Evolutionary conservation across 2,329 filamentous ascomycete genomes (phyloP), one percentile per base, ranked within the genome.

Genomic region (Pseudogymnoascus sp.): DNA sequence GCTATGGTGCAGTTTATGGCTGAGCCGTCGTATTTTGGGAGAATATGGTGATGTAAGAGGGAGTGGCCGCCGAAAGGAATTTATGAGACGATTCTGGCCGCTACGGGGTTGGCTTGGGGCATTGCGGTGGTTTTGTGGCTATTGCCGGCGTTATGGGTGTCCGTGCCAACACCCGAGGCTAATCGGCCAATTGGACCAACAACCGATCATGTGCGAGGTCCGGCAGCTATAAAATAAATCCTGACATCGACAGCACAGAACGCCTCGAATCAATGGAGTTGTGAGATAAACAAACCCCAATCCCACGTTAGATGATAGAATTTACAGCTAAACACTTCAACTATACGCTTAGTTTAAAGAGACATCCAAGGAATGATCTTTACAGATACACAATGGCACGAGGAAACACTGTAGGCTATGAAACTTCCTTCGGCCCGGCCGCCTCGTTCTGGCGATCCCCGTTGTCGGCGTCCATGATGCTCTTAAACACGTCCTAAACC

Each of bases 51-150:
- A 56, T 56, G 50, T 56, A 56, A 56, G 50, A 56, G 28, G 18
- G 50, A 7, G 50, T 35, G 50, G 50, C 50, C 28, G 50, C 28
- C 28, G 50, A 33, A 56, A 35, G 47, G 50, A 56, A 33, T 56
- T 56, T 56, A 56, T 35, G 50, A 56, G 50, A 56, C 50, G 50
- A 56, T 35, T 56, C 50, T 56, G 50, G 50, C 50, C 25, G 50
- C 50, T 56, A 56, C 50, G 35, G 50, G 50, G 50, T 56, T 56
- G 28, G 50, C 50, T 5, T n/a, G 44, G 44, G 44, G 44, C 23
- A 28, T 16, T 28, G 12, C 12, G 21, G 21, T 6, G 25, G 23
- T 50, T 50, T 50, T 50, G 28, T 33, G 50, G 50, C 50, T 56
- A 56, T 56, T 56, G 25, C 50, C 50, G 50, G 50, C 50, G 28